phyloP scores from a whole-genome alignment of 73 alveolate species.

The Paramecium primaurelia region DNA sequence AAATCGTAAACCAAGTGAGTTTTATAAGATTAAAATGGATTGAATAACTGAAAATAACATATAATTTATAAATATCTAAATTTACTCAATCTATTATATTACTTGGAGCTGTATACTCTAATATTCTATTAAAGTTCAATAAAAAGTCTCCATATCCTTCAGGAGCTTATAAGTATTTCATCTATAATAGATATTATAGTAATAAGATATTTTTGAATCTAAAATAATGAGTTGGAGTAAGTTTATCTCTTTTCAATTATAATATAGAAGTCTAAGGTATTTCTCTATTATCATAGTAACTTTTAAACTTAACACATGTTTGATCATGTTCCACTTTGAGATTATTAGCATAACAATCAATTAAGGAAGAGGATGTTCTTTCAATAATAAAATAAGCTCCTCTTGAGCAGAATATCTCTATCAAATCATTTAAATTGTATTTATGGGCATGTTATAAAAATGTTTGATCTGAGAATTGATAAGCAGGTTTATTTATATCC shows the following conservation, averaged over 20 bases:
- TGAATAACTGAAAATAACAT: neutral
- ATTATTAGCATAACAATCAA: neutral
- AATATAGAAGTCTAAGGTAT: neutral
- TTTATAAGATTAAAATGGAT: neutral
- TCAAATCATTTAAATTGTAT: neutral
- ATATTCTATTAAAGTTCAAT: neutral
- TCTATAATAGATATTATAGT: neutral
- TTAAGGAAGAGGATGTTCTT: neutral
- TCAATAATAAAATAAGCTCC: conserved; percentile 26
- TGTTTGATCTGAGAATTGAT: neutral
- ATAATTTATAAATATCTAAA: neutral
- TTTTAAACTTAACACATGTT: neutral
- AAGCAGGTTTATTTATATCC: neutral
- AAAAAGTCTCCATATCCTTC: neutral
- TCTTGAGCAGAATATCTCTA: conserved; percentile 22
- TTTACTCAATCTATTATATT: neutral
- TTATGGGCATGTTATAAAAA: neutral
- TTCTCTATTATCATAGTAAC: neutral
- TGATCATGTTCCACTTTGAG: neutral
- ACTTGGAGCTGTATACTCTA: neutral
- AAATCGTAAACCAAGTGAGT: neutral
- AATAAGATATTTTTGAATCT: neutral
- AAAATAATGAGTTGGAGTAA: neutral
- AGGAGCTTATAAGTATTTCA: neutral
- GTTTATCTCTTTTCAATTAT: neutral